These are phyloP conservation scores for Apostasia shenzhenica DNA, from an alignment of 106 monocot genomes.

Conservation along the genomic window DNA sequence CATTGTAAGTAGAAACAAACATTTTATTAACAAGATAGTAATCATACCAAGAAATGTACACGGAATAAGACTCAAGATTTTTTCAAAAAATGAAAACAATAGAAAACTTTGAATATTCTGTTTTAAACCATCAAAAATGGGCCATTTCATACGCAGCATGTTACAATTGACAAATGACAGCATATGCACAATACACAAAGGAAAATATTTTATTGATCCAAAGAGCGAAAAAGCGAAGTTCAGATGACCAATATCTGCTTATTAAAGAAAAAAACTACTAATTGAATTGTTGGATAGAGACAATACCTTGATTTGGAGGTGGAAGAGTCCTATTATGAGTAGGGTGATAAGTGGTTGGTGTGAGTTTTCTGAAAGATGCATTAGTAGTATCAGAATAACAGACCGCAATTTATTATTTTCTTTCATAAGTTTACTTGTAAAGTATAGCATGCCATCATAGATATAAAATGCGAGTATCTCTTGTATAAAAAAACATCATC, in stretches of 20 bases:
- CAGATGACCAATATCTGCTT: neutral
- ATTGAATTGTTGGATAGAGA: neutral
- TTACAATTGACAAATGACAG: neutral
- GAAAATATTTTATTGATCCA: neutral
- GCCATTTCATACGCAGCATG: neutral
- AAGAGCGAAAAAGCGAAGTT: neutral
- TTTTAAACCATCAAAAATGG: neutral
- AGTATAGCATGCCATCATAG: neutral
- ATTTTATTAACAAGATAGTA: too few relatives aligned
- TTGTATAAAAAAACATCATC: neutral
- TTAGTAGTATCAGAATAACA: constrained; percentile 4
- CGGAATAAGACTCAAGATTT: too few relatives aligned
- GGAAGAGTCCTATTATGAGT: constrained; percentile 65
- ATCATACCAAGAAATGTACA: too few relatives aligned
- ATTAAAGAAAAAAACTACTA: neutral
- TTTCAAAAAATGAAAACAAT: too few relatives aligned
- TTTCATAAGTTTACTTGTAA: neutral
- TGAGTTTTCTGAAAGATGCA: constrained; percentile 46
- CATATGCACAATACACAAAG: neutral
- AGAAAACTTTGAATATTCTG: too few relatives aligned
- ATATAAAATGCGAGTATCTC: neutral
- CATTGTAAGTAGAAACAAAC: too few relatives aligned
- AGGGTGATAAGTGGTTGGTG: constrained; percentile 55
- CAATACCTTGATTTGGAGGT: constrained; percentile 67
- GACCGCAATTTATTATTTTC: neutral